Evolutionary conservation across 768 basidiomycete genomes (phyloP).

Genomic region (Mycena chlorophos): DNA sequence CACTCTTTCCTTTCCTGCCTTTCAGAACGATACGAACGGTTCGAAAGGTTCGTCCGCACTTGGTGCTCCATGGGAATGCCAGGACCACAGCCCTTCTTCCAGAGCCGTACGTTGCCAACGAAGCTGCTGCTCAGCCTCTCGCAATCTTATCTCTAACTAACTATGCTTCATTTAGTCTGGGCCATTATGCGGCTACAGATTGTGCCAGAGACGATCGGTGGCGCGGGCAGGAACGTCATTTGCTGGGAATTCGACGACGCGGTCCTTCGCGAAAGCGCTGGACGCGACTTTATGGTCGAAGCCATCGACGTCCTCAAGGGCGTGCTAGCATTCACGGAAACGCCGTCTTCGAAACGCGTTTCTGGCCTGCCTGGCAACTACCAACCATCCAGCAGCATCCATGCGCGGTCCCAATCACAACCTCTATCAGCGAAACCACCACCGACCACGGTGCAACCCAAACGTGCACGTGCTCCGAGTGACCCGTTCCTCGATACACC

Average conservation of each 20-base stretch:
- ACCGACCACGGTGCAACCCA: conserved; percentile 48
- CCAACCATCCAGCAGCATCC: conserved; percentile 40
- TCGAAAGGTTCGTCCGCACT: conserved; percentile 70
- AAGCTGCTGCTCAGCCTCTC: not conserved
- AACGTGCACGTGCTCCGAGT: conserved; percentile 72
- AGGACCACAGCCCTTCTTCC: conserved; percentile 87
- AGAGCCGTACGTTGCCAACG: conserved; percentile 51
- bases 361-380: conserved; percentile 24
- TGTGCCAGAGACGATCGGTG: conserved; percentile 77
- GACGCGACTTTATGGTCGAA: conserved; percentile 93
- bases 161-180: conserved; percentile 47
- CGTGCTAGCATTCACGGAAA: conserved; percentile 76
- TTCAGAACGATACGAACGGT: conserved; percentile 69
- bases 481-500: conserved; percentile 82
- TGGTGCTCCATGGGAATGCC: conserved; percentile 90
- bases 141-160: not conserved
- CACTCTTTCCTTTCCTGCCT: conserved; percentile 4
- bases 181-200: conserved; percentile 79
- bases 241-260: conserved; percentile 95
- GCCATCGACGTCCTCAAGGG: conserved; percentile 90
- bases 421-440: conserved; percentile 49
- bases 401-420: conserved; percentile 59
- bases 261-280: conserved; percentile 90
- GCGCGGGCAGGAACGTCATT: conserved; percentile 70
- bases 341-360: conserved; percentile 40